These are phyloP conservation scores for Aspergillus japonicus DNA, from an alignment of 2,329 filamentous ascomycete genomes.

Conservation along the genomic window DNA sequence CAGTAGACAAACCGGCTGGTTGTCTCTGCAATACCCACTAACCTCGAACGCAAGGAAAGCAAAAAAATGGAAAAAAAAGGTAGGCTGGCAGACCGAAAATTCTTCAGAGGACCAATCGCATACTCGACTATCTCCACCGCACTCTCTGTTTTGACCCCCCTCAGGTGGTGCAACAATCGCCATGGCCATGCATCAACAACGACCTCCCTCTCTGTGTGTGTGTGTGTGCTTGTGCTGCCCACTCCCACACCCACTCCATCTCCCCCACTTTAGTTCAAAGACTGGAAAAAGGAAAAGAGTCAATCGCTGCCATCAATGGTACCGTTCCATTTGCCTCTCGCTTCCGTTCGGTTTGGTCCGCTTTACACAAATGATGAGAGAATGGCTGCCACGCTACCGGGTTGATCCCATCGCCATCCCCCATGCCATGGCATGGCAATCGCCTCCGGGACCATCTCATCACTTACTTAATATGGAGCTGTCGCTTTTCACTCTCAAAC, in stretches of 20 bases:
- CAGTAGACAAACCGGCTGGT: background rate
- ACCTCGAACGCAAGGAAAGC: background rate
- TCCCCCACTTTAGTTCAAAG: background rate
- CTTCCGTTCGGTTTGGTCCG: conserved; percentile 1
- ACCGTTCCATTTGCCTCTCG: background rate
- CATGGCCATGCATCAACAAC: background rate
- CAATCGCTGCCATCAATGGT: background rate
- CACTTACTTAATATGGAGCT: background rate
- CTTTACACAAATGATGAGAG: background rate
- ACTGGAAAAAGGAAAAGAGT: background rate
- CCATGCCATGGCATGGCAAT: background rate
- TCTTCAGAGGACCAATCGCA: background rate
- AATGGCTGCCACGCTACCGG: background rate
- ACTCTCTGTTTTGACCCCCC: background rate
- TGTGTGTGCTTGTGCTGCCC: background rate
- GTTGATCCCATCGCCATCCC: background rate
- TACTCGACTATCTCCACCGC: background rate
- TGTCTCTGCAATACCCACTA: conserved; percentile 9
- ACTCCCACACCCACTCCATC: background rate
- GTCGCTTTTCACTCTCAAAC: conserved; percentile 2
- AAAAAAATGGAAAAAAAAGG: background rate
- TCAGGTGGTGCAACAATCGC: background rate
- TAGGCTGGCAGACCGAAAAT: background rate
- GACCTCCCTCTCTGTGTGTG: background rate
- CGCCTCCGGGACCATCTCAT: background rate